Percentiles rank a stretch among this genome's conserved stretches.
Conservation (phyloP, 805 yeast species). For the Candida coquimbonensis region DNA sequence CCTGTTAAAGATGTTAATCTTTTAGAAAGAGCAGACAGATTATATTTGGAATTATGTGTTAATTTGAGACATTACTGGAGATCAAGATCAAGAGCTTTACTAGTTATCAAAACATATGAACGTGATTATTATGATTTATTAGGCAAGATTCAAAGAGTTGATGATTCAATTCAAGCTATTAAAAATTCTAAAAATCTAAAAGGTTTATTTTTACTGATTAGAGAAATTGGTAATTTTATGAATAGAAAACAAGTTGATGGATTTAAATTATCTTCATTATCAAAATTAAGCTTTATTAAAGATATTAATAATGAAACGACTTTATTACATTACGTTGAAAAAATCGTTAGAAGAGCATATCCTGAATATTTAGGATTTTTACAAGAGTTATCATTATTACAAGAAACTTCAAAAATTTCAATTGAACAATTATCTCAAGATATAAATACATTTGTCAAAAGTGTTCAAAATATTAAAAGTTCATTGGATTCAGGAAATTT, state of each 20-base stretch:
- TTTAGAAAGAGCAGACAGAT: slow-evolving; percentile 62
- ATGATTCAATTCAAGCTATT: slow-evolving; percentile 50
- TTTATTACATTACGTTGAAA: slow-evolving; percentile 69
- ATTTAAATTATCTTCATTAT: slow-evolving; percentile 61
- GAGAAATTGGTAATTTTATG: slow-evolving; percentile 75
- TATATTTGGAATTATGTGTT: slow-evolving; percentile 60
- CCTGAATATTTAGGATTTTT: slow-evolving; percentile 58
- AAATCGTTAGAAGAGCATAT: slow-evolving; percentile 54
- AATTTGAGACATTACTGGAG: slow-evolving; percentile 68
- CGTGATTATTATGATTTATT: slow-evolving; percentile 60
- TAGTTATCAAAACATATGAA: slow-evolving; percentile 48
- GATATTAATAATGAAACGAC: slow-evolving; percentile 61
- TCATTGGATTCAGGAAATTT: slow-evolving; percentile 57
- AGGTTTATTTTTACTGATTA: slow-evolving; percentile 55
- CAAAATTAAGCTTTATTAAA: slow-evolving; percentile 63
- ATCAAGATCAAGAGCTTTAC: slow-evolving; percentile 58
- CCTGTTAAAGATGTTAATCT: slow-evolving; percentile 51
- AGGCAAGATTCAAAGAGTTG: slow-evolving; percentile 47
- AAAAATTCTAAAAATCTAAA: slow-evolving; percentile 47
- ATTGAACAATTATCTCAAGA: slow-evolving; percentile 58
- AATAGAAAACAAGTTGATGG: slow-evolving; percentile 67
- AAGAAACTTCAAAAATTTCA: slow-evolving; percentile 50
- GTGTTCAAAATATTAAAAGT: slow-evolving; percentile 43
- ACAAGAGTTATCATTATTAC: slow-evolving; percentile 48
- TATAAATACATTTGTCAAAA: slow-evolving; percentile 45